phyloP scores from a whole-genome alignment of 345 rosid species.

The Aquilaria yunnanensis region DNA sequence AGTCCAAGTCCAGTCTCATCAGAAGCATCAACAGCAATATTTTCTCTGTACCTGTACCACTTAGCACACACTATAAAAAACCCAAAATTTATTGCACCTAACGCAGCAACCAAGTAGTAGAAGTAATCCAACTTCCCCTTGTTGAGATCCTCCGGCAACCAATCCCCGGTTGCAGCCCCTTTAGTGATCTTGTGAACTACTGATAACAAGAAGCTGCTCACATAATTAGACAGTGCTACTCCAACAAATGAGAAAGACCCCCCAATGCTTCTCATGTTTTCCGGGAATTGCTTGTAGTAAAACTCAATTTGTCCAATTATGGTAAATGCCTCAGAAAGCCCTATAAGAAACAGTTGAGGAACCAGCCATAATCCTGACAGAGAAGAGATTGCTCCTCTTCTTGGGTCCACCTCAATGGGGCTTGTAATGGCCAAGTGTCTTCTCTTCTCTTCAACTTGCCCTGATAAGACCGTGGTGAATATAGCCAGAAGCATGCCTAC shows the following conservation, averaged over 20 bases:
- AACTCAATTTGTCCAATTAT: slow-evolving; percentile 29
- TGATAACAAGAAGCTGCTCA: slow-evolving; percentile 30
- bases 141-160: slow-evolving; percentile 43
- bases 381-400: slow-evolving; percentile 28
- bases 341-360: slow-evolving; percentile 32
- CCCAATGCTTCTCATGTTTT: slow-evolving; percentile 44
- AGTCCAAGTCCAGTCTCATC: neutral
- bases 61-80: slow-evolving; percentile 32
- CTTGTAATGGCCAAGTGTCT: slow-evolving; percentile 14
- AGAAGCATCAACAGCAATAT: neutral
- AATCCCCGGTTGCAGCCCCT: slow-evolving; percentile 15
- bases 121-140: slow-evolving; percentile 36
- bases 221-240: slow-evolving; percentile 25
- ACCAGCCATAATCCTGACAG: slow-evolving; percentile 33
- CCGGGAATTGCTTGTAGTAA: slow-evolving; percentile 55
- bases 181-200: slow-evolving; percentile 21
- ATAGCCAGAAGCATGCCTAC: slow-evolving; percentile 27
- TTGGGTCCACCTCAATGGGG: slow-evolving; percentile 22
- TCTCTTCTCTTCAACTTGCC: slow-evolving; percentile 22
- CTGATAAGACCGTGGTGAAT: slow-evolving; percentile 29
- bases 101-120: slow-evolving; percentile 33
- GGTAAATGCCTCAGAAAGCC: slow-evolving; percentile 29
- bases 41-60: slow-evolving; percentile 34
- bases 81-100: slow-evolving; percentile 20
- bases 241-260: slow-evolving; percentile 30